Conservation (phyloP, 345 rosid genomes). For the Boechera retrofracta region DNA sequence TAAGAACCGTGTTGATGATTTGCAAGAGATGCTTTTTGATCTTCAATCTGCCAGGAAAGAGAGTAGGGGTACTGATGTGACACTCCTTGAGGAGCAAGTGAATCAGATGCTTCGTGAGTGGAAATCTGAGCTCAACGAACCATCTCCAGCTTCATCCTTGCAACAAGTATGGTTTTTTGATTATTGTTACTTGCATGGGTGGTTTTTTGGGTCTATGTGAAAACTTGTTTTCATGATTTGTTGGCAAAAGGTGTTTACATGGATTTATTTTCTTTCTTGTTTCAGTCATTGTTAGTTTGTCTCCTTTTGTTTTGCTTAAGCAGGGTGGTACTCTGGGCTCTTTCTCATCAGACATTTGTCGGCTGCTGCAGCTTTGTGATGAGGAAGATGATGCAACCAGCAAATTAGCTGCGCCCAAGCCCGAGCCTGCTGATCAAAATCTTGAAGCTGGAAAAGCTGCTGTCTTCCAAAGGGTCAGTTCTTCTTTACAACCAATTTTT, state of each 20-base stretch:
- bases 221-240: neutral
- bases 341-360: slow-evolving; percentile 88
- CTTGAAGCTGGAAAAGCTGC: slow-evolving; percentile 56
- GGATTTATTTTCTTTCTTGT: neutral
- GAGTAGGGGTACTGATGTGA: slow-evolving; percentile 70
- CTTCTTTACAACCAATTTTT: neutral
- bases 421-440: slow-evolving; percentile 78
- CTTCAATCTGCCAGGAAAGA: slow-evolving; percentile 95
- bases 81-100: slow-evolving; percentile 93
- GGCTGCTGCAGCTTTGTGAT: slow-evolving; percentile 86
- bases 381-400: slow-evolving; percentile 99
- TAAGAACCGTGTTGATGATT: slow-evolving; percentile 96
- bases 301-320: slow-evolving; percentile 14
- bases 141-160: slow-evolving; percentile 95
- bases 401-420: slow-evolving; percentile 78
- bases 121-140: slow-evolving; percentile 98
- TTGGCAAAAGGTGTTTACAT: neutral
- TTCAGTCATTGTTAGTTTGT: slow-evolving; percentile 18
- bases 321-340: slow-evolving; percentile 88
- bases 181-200: slow-evolving; percentile 16
- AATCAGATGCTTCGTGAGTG: slow-evolving; percentile 99
- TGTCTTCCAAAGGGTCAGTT: slow-evolving; percentile 66
- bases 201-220: neutral
- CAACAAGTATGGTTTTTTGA: slow-evolving; percentile 68
- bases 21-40: slow-evolving; percentile 85